Base-by-base conservation (phyloP, 768 basidiomycete species). In the Panellus pusillus region DNA sequence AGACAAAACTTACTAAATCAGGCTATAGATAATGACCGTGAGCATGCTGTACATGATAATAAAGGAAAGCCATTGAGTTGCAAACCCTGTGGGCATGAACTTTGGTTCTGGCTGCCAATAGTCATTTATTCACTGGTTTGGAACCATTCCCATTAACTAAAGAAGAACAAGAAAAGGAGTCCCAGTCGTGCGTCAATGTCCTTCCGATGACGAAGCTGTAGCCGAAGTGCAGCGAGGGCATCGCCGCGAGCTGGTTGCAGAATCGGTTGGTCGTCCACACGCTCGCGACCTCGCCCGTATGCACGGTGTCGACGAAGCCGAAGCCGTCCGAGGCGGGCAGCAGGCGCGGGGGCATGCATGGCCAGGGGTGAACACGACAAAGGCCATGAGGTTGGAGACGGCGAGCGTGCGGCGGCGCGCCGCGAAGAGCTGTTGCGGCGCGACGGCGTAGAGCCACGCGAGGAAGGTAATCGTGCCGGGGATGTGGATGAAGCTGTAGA, bases 401-500 rank as follows among this genome's bases (percentile, higher is more conserved):
- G 59, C 59, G 31, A 60, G 52, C 4, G 59, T 60, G 29, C 59
- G 59, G 14, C 59, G 50, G 47, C 59, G 59, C 31, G 59, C 50
- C 55, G 56, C 59, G 48, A 60, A 60, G 31, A 60, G 24, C 6
- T 38, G 14, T 39, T 60, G 59, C 2, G 59, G 59, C 17, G 59
- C 59, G 11, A 37, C 59, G 51, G 59, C 59, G 27, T 60, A 60
- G 1, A 60, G 44, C 59, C 59, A 60, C 15, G 59, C 59, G 13
- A 60, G 47, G 55, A 60, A 60, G 45, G 59, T 52, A 9, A 60
- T 60, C 7, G 59, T 60, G 11, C 59, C 59, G 17, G 59, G 59
- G 35, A 60, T 60, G 43, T 60, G 59, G 36, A 60, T 60, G 44
- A 60, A 60, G 44, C 47, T 49, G 52, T 60, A 60, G 55, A 60